These are phyloP conservation scores for Xylariaceae sp. DNA, from an alignment of 2,329 filamentous ascomycete genomes.

Conservation along the genomic window DNA sequence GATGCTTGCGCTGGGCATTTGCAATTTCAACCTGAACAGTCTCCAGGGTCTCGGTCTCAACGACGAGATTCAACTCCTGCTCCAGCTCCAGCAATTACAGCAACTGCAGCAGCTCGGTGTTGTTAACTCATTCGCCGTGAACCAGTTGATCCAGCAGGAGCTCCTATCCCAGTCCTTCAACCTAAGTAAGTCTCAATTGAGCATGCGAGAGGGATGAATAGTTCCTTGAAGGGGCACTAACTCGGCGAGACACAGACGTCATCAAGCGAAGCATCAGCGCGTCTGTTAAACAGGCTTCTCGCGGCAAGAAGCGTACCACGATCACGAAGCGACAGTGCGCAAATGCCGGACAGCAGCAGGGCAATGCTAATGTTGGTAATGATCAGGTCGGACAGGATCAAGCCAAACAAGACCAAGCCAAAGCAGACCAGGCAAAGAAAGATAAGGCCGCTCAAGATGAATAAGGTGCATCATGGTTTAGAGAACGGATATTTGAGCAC, in stretches of 20 bases:
- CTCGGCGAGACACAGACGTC: constrained; percentile 23
- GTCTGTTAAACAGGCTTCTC: constrained; percentile 33
- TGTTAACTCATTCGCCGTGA: constrained; percentile 32
- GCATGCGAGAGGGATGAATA: not conserved
- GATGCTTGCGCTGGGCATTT: constrained; percentile 36
- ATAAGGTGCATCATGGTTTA: not conserved
- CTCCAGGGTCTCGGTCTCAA: constrained; percentile 31
- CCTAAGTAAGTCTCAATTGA: constrained; percentile 26
- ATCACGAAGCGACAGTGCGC: constrained; percentile 30
- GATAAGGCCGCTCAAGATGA: not conserved
- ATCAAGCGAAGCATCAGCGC: constrained; percentile 36
- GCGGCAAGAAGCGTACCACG: constrained; percentile 30
- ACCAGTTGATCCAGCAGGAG: constrained; percentile 36
- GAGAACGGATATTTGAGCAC: not conserved
- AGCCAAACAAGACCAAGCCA: not conserved
- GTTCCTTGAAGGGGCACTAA: constrained; percentile 13
- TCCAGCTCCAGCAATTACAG: constrained; percentile 38
- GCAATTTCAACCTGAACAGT: constrained; percentile 35
- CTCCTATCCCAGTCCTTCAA: constrained; percentile 34
- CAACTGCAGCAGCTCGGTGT: constrained; percentile 38
- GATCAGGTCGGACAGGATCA: not conserved
- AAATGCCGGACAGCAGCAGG: constrained; percentile 8
- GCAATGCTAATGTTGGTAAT: constrained; percentile 2
- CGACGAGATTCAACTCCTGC: constrained; percentile 38
- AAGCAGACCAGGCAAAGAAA: not conserved